Percentiles rank a stretch among this genome's conserved stretches.
These are phyloP conservation scores for Apiospora marii DNA, from an alignment of 2,329 filamentous ascomycete species.

Conservation along the genomic window DNA sequence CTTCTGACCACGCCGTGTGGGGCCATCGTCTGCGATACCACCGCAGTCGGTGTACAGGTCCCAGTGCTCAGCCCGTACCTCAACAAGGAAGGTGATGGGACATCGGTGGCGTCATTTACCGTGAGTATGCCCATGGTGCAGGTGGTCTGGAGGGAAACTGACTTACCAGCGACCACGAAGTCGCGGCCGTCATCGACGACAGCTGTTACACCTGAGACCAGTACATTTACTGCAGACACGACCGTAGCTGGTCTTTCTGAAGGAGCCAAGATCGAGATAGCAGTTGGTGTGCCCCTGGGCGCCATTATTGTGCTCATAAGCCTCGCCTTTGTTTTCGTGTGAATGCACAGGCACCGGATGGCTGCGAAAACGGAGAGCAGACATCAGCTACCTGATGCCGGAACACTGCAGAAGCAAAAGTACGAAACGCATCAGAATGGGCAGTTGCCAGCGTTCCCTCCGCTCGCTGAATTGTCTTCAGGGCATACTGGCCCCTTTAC, in stretches of 20 bases:
- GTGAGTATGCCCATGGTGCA: not conserved
- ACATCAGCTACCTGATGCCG: not conserved
- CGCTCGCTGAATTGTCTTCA: not conserved
- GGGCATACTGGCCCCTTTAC: not conserved
- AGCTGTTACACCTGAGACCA: slow-evolving; percentile 14
- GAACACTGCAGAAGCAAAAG: not conserved
- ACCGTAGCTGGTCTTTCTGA: slow-evolving; percentile 10
- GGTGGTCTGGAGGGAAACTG: slow-evolving; percentile 1
- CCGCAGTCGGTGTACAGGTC: not conserved
- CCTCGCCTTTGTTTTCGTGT: not conserved
- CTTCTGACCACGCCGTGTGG: not conserved
- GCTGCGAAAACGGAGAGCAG: not conserved
- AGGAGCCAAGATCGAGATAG: slow-evolving; percentile 22
- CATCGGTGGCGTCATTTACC: not conserved
- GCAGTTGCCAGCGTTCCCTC: not conserved
- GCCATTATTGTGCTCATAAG: slow-evolving; percentile 12
- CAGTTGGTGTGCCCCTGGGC: slow-evolving; percentile 22
- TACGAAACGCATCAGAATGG: not conserved
- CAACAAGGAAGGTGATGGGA: not conserved
- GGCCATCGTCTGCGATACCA: not conserved
- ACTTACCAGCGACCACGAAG: slow-evolving; percentile 21
- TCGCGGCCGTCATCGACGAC: slow-evolving; percentile 23
- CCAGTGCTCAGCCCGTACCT: not conserved
- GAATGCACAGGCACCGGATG: not conserved
- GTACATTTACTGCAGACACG: not conserved